Conservation (phyloP, 495 filamentous ascomycete species). For the Podospora fimiseda region DNA sequence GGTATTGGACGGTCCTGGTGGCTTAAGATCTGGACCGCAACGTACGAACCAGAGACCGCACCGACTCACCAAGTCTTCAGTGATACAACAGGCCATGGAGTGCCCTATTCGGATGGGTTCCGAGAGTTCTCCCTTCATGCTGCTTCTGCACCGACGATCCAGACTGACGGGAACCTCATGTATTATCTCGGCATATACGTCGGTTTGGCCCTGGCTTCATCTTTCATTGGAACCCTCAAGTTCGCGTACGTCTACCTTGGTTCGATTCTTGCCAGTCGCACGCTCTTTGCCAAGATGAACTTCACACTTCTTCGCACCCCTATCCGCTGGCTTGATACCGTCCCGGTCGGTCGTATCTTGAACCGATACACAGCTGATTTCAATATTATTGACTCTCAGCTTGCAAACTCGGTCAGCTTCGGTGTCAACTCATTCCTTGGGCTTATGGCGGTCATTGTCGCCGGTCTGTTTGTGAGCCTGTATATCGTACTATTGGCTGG, state of each 20-base stretch:
- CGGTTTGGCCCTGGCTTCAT: constrained; percentile 49
- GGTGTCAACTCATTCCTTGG: constrained; percentile 45
- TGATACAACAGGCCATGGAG: constrained; percentile 20
- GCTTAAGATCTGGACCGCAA: constrained; percentile 62
- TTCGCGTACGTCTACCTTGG: constrained; percentile 53
- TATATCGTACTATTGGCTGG: constrained; percentile 53
- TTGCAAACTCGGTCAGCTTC: constrained; percentile 55
- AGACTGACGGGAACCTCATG: constrained; percentile 29
- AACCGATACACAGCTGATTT: constrained; percentile 82
- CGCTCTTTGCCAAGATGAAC: constrained; percentile 58
- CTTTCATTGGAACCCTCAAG: constrained; percentile 49
- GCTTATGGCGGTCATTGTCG: constrained; percentile 53
- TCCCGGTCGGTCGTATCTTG: constrained; percentile 68
- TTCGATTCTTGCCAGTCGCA: constrained; percentile 57
- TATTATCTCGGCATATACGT: constrained; percentile 68
- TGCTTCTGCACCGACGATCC: constrained; percentile 18
- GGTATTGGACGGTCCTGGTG: constrained; percentile 53
- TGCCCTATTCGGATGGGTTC: constrained; percentile 29
- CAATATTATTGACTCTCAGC: constrained; percentile 57
- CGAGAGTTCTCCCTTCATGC: constrained; percentile 33
- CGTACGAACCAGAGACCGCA: constrained; percentile 26
- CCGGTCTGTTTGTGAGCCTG: constrained; percentile 57
- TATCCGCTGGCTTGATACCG: constrained; percentile 72
- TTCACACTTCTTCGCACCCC: constrained; percentile 63
- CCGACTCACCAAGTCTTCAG: constrained; percentile 13